Conservation (phyloP, 495 filamentous ascomycete species). For the Hypoxylon trugodes region DNA sequence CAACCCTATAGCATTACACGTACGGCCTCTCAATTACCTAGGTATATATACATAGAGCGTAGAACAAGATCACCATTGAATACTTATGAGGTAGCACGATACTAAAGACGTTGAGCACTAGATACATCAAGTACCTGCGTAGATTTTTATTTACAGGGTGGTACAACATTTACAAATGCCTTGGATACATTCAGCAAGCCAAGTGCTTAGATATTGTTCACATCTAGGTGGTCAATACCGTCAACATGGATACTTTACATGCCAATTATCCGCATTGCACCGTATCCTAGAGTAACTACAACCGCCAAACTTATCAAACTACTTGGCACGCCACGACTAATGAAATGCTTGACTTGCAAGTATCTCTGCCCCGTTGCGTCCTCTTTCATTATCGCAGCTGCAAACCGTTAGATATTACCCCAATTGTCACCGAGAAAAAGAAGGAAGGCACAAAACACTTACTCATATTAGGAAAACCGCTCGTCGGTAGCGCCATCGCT, state of each 20-base stretch:
- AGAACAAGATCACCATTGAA: too few relatives aligned
- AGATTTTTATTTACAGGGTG: too few relatives aligned
- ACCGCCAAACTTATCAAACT: constrained; percentile 82
- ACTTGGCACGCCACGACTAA: constrained; percentile 85
- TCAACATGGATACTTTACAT: constrained; percentile 56
- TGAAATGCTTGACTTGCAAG: constrained; percentile 90
- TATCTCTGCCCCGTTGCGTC: constrained; percentile 91
- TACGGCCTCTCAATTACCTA: too few relatives aligned
- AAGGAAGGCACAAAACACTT: constrained; percentile 61
- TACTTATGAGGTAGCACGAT: too few relatives aligned
- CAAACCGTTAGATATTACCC: constrained; percentile 37
- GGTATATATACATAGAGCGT: too few relatives aligned
- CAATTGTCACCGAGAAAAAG: not conserved
- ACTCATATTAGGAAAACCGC: constrained; percentile 99
- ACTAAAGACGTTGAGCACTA: too few relatives aligned
- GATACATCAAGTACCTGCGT: too few relatives aligned
- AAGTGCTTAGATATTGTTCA: too few relatives aligned
- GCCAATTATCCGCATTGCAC: constrained; percentile 80
- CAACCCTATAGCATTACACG: not conserved
- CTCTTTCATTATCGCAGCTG: constrained; percentile 99
- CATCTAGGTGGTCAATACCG: not conserved
- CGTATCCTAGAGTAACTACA: constrained; percentile 88
- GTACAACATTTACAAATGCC: too few relatives aligned
- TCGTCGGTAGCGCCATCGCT: constrained; percentile 91
- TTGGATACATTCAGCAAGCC: too few relatives aligned